Evolutionary conservation across 164 flowering plant genomes (phyloP).

Genomic region (Tinospora cordifolia): DNA sequence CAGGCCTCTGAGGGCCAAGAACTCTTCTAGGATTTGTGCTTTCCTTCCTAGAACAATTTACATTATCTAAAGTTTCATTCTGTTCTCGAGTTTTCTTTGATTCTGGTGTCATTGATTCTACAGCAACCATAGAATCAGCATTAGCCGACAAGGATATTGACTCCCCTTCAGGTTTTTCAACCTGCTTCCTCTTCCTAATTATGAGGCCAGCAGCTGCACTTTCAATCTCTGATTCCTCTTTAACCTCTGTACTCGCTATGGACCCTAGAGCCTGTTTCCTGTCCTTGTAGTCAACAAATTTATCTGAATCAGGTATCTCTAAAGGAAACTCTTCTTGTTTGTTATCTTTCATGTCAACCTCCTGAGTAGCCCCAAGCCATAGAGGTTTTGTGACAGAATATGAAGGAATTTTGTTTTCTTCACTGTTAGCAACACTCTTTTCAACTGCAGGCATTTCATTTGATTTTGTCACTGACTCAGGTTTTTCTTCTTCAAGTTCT

Average conservation of each 20-base stretch:
- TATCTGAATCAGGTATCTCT: constrained; percentile 30
- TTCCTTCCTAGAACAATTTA: constrained; percentile 23
- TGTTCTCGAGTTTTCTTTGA: constrained; percentile 66
- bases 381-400: constrained; percentile 58
- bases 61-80: constrained; percentile 16
- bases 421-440: constrained; percentile 17
- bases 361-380: constrained; percentile 86
- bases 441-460: constrained; percentile 26
- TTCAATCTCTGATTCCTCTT: constrained; percentile 41
- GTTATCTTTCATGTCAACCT: constrained; percentile 30
- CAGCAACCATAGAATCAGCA: constrained; percentile 48
- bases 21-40: constrained; percentile 46
- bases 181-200: constrained; percentile 70
- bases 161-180: constrained; percentile 26
- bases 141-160: constrained; percentile 25
- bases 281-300: constrained; percentile 84
- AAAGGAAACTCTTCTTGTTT: constrained; percentile 21
- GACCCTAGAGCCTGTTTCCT: constrained; percentile 40
- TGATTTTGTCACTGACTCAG: constrained; percentile 8
- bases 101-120: constrained; percentile 76
- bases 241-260: constrained; percentile 18
- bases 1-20: constrained; percentile 83
- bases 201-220: constrained; percentile 76
- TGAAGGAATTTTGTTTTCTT: constrained; percentile 29
- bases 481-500: constrained; percentile 22